Evolutionary conservation across 106 monocot genomes (phyloP), one percentile per base, ranked within the genome.

Genomic region (Alisma plantagoaquatica): DNA sequence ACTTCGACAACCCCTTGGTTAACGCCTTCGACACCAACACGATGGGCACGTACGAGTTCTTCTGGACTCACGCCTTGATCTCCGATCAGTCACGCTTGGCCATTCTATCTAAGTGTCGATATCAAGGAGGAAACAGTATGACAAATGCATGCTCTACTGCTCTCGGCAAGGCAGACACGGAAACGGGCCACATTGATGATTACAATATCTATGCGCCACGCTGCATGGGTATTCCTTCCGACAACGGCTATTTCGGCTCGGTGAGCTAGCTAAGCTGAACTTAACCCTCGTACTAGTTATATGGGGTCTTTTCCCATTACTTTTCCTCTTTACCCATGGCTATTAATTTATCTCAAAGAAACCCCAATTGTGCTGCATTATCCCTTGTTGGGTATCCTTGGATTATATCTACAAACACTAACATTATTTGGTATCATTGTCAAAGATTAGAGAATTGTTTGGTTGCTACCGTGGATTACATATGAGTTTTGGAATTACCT

Each of bases 191-290:
- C 10, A 28, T 75, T 17, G 63, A 75, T 58, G 0, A 2, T 2
- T 58, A 75, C 57, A 57, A 63, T 51, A 63, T 75, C 20, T 75
- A 75, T 29, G 69, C 58, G 1, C 75, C 75, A 14, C 1, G 10
- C 4, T 75, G 68, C 21, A 5, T n/a, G n/a, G n/a, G n/a, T n/a
- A n/a, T n/a, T n/a, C n/a, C 16, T 23, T 31, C 4, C 31, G 2
- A n/a, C 43, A 49, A 51, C 4, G 3, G 11, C 9, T 29, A 27
- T 16, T 10, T 29, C 46, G 12, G 27, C 33, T 1, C n/a, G 25
- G 49, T 16, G 52, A 41, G 23, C 30, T 55, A 38, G 33, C 50
- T 71, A 49, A 18, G 46, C 46, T 1, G 14, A 14, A 20, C 3
- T 17, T 47, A 1, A 47, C 7, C 17, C 46, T 18, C 46, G 46